Conservation (phyloP, 2,329 filamentous ascomycete genomes). For the Aspergillus uvarum region DNA sequence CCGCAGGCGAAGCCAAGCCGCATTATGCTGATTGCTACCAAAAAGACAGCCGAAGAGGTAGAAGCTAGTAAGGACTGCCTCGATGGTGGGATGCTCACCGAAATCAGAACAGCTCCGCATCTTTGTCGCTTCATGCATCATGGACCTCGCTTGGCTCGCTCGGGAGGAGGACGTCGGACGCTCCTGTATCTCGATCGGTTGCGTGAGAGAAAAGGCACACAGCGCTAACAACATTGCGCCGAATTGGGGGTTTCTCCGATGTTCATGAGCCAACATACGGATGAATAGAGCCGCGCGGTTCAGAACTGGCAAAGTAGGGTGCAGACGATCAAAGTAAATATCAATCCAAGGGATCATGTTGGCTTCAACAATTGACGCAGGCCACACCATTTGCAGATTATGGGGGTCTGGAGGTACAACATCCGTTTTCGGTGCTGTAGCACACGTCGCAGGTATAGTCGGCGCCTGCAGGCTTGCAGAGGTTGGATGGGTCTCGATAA, state of each 20-base stretch:
- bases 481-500: constrained; percentile 28
- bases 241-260: constrained; percentile 45
- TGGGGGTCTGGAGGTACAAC: constrained; percentile 22
- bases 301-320: constrained; percentile 45
- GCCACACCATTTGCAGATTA: constrained; percentile 36
- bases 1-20: constrained; percentile 74
- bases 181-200: constrained; percentile 47
- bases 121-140: constrained; percentile 46
- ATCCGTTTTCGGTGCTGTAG: constrained; percentile 21
- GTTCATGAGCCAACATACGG: constrained; percentile 44
- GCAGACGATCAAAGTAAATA: constrained; percentile 47
- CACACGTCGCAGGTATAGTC: constrained; percentile 17
- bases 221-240: constrained; percentile 46
- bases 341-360: constrained; percentile 46
- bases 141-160: constrained; percentile 40
- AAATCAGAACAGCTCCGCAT: constrained; percentile 46
- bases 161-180: constrained; percentile 36
- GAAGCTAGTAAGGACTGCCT: constrained; percentile 64
- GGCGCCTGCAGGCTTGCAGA: constrained; percentile 22
- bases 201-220: constrained; percentile 46
- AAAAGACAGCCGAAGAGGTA: constrained; percentile 74
- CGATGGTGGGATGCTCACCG: constrained; percentile 42
- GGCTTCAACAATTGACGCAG: constrained; percentile 39
- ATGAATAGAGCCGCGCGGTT: constrained; percentile 43
- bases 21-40: constrained; percentile 70